phyloP scores from a whole-genome alignment of 176 grass and related monocot genomes.

The Musa beccarii region DNA sequence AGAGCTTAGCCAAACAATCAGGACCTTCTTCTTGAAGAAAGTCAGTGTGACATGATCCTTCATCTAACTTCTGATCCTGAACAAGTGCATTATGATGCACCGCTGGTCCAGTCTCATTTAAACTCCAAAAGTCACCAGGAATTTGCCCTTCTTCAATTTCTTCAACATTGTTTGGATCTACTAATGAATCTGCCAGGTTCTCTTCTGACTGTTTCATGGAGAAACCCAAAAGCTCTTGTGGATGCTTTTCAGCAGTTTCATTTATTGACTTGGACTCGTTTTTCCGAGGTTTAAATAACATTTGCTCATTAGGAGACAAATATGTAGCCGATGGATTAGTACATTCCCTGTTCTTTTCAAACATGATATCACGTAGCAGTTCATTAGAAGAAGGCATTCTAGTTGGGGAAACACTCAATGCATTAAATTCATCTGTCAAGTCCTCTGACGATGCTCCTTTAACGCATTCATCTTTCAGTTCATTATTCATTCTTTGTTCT shows the following conservation, averaged over 20 bases:
- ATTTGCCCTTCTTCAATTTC: constrained; percentile 87
- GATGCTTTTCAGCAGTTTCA: background rate
- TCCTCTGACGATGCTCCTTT: background rate
- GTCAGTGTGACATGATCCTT: constrained; percentile 16
- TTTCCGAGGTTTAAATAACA: background rate
- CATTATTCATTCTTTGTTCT: constrained; percentile 6
- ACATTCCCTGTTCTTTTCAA: background rate
- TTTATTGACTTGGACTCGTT: background rate
- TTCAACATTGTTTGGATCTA: constrained; percentile 15
- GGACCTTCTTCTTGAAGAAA: constrained; percentile 22
- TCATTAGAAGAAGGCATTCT: background rate
- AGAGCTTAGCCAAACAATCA: background rate
- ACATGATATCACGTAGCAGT: background rate
- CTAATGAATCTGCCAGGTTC: background rate
- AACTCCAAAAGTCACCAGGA: constrained; percentile 48
- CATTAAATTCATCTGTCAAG: background rate
- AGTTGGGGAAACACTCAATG: background rate
- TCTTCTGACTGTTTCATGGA: constrained; percentile 16
- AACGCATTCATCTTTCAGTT: constrained; percentile 7
- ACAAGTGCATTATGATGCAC: constrained; percentile 24
- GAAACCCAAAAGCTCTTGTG: constrained; percentile 4
- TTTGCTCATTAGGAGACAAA: background rate
- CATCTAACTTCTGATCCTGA: constrained; percentile 31
- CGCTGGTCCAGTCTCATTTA: constrained; percentile 23
- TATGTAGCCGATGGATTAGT: background rate